A percentile compares a stretch with the other conserved stretches of the same genome.
These are phyloP conservation scores for Penicillium verhagenii DNA, from an alignment of 495 filamentous ascomycete genomes.

Conservation along the genomic window DNA sequence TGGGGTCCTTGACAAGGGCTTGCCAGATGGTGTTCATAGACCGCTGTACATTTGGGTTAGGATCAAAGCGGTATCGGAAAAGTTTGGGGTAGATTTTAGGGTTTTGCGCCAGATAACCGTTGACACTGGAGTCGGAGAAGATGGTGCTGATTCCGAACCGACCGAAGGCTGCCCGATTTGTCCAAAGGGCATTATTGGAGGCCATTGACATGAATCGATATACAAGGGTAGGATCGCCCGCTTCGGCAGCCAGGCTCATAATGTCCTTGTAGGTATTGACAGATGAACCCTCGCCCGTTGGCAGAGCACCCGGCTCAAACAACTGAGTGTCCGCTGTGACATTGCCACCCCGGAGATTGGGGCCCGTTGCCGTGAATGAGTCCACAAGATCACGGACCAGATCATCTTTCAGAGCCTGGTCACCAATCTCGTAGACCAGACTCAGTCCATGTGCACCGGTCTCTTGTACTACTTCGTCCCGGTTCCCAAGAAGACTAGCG, in stretches of 20 bases:
- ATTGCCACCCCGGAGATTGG: conserved; percentile 66
- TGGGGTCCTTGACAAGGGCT: conserved; percentile 81
- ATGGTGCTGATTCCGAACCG: conserved; percentile 90
- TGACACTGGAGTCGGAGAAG: conserved; percentile 78
- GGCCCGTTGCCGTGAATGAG: conserved; percentile 75
- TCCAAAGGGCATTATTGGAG: conserved; percentile 93
- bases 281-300: conserved; percentile 84
- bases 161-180: conserved; percentile 89
- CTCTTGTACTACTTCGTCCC: conserved; percentile 93
- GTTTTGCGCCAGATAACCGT: conserved; percentile 68
- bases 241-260: conserved; percentile 86
- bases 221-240: conserved; percentile 89
- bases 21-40: conserved; percentile 99
- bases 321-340: conserved; percentile 87
- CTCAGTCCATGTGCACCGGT: conserved; percentile 87
- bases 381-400: conserved; percentile 82
- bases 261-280: conserved; percentile 96
- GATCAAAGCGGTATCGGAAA: conserved; percentile 92
- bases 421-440: conserved; percentile 89
- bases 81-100: conserved; percentile 94
- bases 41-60: conserved; percentile 83
- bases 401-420: conserved; percentile 72
- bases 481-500: conserved; percentile 78
- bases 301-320: conserved; percentile 89
- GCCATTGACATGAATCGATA: conserved; percentile 98